phyloP scores from a whole-genome alignment of 2,329 filamentous ascomycete genomes.

The Stachybotrys chartarum region DNA sequence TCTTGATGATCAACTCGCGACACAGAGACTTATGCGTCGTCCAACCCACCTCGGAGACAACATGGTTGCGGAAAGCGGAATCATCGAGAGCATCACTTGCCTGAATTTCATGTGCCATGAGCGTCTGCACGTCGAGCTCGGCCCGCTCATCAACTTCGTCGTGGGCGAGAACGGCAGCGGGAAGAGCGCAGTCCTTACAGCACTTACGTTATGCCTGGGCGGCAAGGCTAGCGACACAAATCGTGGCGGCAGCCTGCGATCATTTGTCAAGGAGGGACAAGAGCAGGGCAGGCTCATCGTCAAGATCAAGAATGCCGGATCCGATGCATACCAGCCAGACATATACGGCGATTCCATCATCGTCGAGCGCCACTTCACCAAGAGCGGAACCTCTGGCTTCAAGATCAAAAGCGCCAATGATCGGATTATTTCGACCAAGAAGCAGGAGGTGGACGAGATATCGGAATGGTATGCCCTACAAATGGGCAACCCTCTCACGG shows the following conservation, averaged over 20 bases:
- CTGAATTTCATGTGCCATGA: slow-evolving; percentile 96
- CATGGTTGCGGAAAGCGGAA: slow-evolving; percentile 70
- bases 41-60: slow-evolving; percentile 54
- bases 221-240: slow-evolving; percentile 92
- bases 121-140: slow-evolving; percentile 74
- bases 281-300: slow-evolving; percentile 73
- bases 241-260: slow-evolving; percentile 81
- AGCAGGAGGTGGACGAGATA: slow-evolving; percentile 82
- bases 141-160: slow-evolving; percentile 94
- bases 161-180: slow-evolving; percentile 96
- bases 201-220: slow-evolving; percentile 87
- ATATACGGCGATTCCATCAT: slow-evolving; percentile 79
- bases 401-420: slow-evolving; percentile 72
- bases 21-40: slow-evolving; percentile 52
- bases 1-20: slow-evolving; percentile 55
- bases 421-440: slow-evolving; percentile 72
- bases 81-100: slow-evolving; percentile 81
- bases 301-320: slow-evolving; percentile 83
- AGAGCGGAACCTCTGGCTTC: slow-evolving; percentile 69
- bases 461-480: slow-evolving; percentile 89
- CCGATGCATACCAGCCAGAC: slow-evolving; percentile 75
- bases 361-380: slow-evolving; percentile 84
- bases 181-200: slow-evolving; percentile 92
- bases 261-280: slow-evolving; percentile 81
- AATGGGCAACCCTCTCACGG: slow-evolving; percentile 94